Percentiles rank a stretch among this genome's conserved stretches.
Conservation (phyloP, 225 moss, liverwort and hornwort genomes). For the Pseudisothecium myosuroides region DNA sequence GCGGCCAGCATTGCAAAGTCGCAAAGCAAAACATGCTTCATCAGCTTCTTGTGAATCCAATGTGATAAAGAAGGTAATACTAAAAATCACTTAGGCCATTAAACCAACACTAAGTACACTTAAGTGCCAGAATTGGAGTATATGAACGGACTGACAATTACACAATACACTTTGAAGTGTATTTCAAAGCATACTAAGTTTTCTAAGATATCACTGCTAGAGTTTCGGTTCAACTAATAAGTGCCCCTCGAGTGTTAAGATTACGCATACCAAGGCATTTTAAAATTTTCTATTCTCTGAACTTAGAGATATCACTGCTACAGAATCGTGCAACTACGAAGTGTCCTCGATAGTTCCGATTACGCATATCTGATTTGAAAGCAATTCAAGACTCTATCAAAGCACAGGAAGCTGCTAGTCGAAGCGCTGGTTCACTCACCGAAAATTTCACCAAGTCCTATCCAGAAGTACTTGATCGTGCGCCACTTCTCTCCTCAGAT, state of each 20-base stretch:
- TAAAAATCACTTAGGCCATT: background rate
- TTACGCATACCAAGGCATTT: background rate
- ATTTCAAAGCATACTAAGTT: background rate
- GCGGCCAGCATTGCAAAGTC: slow-evolving; percentile 2
- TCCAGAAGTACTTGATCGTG: background rate
- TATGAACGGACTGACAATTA: background rate
- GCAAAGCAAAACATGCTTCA: background rate
- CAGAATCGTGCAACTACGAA: background rate
- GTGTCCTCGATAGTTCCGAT: background rate
- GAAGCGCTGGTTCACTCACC: slow-evolving; percentile 14
- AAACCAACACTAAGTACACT: background rate
- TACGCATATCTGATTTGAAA: background rate
- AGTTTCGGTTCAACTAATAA: background rate
- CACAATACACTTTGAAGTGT: background rate
- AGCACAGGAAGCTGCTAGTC: background rate
- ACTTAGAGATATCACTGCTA: background rate
- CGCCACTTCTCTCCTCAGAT: background rate
- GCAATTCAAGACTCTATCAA: background rate
- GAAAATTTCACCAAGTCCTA: background rate
- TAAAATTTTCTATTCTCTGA: background rate
- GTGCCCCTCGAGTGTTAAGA: background rate
- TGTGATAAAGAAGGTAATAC: background rate
- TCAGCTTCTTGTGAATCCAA: background rate
- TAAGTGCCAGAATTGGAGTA: background rate
- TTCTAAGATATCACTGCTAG: background rate